Conservation (phyloP, 225 moss, liverwort and hornwort genomes). For the Straminergon stramineum region DNA sequence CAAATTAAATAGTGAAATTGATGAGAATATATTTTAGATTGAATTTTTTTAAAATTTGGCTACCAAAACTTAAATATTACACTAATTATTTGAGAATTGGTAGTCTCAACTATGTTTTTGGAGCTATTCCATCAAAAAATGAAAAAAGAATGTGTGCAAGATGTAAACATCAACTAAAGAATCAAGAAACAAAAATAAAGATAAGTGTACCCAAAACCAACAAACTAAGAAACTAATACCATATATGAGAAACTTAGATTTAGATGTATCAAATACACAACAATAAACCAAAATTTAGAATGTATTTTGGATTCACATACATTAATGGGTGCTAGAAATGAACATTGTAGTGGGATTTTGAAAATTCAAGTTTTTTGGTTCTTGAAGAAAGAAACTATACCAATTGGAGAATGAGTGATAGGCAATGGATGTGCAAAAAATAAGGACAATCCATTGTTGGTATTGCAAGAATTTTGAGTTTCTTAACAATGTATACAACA, state of each 20-base stretch:
- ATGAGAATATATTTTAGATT: not conserved
- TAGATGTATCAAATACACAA: not conserved
- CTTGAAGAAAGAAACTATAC: fast-evolving
- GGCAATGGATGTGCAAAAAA: not conserved
- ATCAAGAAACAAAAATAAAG: not conserved
- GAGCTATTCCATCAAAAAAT: not conserved
- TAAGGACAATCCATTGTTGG: fast-evolving
- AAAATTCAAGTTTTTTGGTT: not conserved
- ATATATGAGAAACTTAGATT: not conserved
- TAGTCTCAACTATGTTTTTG: not conserved
- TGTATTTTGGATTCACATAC: not conserved
- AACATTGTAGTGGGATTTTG: fast-evolving
- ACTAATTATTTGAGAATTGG: not conserved
- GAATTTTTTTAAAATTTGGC: not conserved
- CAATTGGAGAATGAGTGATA: not conserved
- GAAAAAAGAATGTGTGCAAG: not conserved
- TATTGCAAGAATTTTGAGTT: not conserved
- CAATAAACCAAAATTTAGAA: not conserved
- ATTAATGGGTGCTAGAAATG: no score
- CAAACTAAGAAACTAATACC: not conserved
- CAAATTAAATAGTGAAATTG: not conserved
- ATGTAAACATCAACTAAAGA: no score
- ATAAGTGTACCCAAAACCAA: not conserved
- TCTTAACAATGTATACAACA: fast-evolving
- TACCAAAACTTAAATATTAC: not conserved